Evolutionary conservation across 2,329 filamentous ascomycete genomes (phyloP).

Genomic region (Orbilia ellipsospora): DNA sequence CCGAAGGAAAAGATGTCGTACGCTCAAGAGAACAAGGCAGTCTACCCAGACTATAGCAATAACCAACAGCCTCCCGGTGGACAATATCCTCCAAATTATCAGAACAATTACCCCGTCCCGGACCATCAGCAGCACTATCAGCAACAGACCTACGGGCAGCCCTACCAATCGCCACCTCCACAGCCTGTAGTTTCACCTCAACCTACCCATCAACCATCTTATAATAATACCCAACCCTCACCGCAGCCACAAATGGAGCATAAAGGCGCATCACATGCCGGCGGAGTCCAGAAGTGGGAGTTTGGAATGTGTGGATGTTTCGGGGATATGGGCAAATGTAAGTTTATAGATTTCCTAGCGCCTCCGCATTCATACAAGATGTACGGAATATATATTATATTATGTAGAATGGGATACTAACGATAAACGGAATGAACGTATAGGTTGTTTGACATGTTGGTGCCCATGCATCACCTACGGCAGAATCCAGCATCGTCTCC

Average conservation of each 20-base stretch:
- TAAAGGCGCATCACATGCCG: slow-evolving; percentile 7
- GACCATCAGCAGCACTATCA: slow-evolving; percentile 28
- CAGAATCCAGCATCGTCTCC: slow-evolving; percentile 49
- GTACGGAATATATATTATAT: neutral
- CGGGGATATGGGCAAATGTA: slow-evolving; percentile 55
- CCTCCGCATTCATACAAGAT: too few species aligned
- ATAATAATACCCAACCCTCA: slow-evolving; percentile 3
- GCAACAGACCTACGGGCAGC: slow-evolving; percentile 3
- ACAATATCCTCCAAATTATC: slow-evolving; percentile 20
- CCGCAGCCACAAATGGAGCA: slow-evolving; percentile 40
- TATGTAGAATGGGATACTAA: neutral
- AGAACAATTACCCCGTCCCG: slow-evolving; percentile 25
- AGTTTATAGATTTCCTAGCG: neutral
- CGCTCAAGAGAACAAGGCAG: slow-evolving; percentile 11
- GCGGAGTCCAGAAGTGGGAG: slow-evolving; percentile 50
- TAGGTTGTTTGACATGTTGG: slow-evolving; percentile 46
- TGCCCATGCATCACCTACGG: slow-evolving; percentile 56
- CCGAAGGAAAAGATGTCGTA: slow-evolving; percentile 29
- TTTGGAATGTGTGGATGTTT: slow-evolving; percentile 56
- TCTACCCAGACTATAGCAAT: slow-evolving; percentile 22
- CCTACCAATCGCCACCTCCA: slow-evolving; percentile 11
- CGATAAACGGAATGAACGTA: neutral
- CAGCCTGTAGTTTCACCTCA: slow-evolving; percentile 12
- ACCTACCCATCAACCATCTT: slow-evolving; percentile 16
- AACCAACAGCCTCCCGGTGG: slow-evolving; percentile 16